Base-by-base conservation (phyloP, 345 rosid genomes). In the Aquilaria yunnanensis region DNA sequence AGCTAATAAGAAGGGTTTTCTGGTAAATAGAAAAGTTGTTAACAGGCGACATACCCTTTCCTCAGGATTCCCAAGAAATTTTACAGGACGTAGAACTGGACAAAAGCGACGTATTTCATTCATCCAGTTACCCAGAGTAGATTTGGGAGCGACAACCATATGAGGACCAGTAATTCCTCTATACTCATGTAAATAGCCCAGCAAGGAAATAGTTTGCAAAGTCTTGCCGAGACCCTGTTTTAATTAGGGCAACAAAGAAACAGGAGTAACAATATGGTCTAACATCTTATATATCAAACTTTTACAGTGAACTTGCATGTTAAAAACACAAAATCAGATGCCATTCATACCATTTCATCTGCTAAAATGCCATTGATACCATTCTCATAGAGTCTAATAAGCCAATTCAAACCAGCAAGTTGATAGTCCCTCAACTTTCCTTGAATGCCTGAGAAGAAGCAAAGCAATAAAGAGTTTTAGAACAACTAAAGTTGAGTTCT, bases 81-180 rank as follows among this genome's bases (percentile, higher is more conserved):
- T 95, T 23, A 95, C 88, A 64, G 97, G 90, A 31, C 96, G 99
- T 57, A 95, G 61, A 58, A 80, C 54, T n/a, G 97, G 99, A 72
- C 99, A 91, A 73, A 95, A 95, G 23, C 97, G 88, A 34, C 84
- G 89, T 70, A 95, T 95, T 80, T 95, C 99, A 67, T 91, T 95
- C 97, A 95, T 91, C 99, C 97, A 95, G 71, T 95, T 95, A 62
- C 97, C 99, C 75, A 91, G 96, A 32, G 99, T 91, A 74, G 99
- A 95, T 78, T 95, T 95, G 63, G 99, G 99, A 65, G 99, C 96
- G 79, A 95, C 97, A 29, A 95, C 99, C 99, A 91, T 87, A 71
- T 95, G 99, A 60, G 99, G 99, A 66, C 99, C 99, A 68, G 85
- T 80, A 61, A 95, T 95, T 83, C 97, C 96, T 63, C 93, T 74